phyloP scores from a whole-genome alignment of 306 rosid genomes.

The Senna siamea region DNA sequence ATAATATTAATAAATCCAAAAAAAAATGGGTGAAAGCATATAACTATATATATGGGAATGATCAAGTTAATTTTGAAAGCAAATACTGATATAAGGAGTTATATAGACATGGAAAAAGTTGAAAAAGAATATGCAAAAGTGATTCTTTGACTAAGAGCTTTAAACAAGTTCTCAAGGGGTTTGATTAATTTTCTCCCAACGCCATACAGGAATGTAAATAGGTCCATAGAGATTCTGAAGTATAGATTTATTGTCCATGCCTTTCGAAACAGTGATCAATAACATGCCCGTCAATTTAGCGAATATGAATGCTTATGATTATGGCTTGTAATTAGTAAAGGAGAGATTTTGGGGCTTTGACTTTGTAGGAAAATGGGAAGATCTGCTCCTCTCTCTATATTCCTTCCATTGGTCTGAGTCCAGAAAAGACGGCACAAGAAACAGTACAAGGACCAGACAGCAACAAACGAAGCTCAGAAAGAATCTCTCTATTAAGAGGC shows the following conservation, averaged over 20 bases:
- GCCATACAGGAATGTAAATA: neutral
- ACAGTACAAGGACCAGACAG: constrained; percentile 24
- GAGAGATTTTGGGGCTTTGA: constrained; percentile 53
- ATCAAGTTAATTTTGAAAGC: neutral
- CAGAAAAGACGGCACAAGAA: constrained; percentile 45
- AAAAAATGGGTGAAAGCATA: neutral
- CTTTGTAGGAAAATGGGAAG: constrained; percentile 54
- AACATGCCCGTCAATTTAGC: constrained; percentile 25
- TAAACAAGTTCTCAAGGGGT: neutral
- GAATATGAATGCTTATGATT: neutral
- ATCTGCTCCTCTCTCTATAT: constrained; percentile 55
- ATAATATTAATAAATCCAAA: neutral
- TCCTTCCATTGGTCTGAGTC: constrained; percentile 55
- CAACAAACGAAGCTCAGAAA: constrained; percentile 26
- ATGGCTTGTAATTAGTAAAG: constrained; percentile 11
- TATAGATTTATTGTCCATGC: neutral
- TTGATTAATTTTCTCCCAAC: neutral
- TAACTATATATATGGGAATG: neutral
- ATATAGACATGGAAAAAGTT: neutral
- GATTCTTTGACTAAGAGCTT: neutral
- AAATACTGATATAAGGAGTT: neutral
- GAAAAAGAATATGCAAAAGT: neutral
- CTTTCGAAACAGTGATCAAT: neutral
- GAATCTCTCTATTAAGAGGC: constrained; percentile 19
- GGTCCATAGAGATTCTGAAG: neutral